These are phyloP conservation scores for Melastoma malabathricum DNA, from an alignment of 345 rosid genomes.

Conservation along the genomic window DNA sequence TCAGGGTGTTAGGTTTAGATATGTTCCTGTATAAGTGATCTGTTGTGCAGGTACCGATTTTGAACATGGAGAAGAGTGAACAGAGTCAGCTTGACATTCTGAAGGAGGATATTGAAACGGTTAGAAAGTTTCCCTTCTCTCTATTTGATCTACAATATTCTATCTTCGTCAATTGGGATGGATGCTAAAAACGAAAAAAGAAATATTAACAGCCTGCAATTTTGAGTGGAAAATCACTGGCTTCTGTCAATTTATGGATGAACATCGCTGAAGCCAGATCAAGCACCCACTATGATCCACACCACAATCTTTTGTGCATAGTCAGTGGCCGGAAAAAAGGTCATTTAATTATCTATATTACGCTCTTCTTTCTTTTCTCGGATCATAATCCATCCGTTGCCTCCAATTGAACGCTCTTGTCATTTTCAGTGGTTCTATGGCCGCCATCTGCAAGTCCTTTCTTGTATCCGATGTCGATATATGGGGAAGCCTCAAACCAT, in stretches of 20 bases:
- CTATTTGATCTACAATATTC: background rate
- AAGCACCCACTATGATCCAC: constrained; percentile 84
- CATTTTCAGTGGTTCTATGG: constrained; percentile 63
- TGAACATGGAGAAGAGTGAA: constrained; percentile 52
- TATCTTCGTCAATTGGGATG: background rate
- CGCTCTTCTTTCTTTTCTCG: background rate
- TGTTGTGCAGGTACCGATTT: constrained; percentile 42
- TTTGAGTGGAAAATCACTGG: constrained; percentile 38
- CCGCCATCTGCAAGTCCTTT: constrained; percentile 79
- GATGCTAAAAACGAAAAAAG: background rate
- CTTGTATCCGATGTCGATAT: constrained; percentile 76
- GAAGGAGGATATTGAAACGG: constrained; percentile 46
- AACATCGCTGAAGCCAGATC: constrained; percentile 64
- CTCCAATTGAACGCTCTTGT: no score
- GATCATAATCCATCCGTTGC: background rate
- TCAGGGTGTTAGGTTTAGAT: background rate
- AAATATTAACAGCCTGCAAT: constrained; percentile 37
- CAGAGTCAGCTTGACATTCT: constrained; percentile 56
- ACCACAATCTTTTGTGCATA: constrained; percentile 69
- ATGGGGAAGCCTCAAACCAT: constrained; percentile 92
- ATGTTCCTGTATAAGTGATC: background rate
- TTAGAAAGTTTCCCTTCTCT: constrained; percentile 9
- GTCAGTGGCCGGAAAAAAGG: constrained; percentile 80
- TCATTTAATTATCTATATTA: constrained; percentile 7
- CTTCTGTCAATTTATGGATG: constrained; percentile 90